phyloP scores from a whole-genome alignment of 495 filamentous ascomycete genomes.

The Aspergillus conjunctus region DNA sequence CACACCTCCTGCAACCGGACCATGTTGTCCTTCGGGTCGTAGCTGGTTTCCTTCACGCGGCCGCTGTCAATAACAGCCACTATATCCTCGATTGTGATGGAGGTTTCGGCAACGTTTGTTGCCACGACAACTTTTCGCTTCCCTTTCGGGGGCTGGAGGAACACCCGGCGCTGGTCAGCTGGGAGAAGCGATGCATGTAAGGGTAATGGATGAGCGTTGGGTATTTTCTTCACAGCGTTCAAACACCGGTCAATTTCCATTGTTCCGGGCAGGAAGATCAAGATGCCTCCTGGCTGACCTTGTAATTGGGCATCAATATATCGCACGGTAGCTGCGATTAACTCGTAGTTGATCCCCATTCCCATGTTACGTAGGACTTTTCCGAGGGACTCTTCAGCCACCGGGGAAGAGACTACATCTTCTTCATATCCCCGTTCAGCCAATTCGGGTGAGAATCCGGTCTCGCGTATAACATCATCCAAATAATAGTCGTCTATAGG shows the following conservation, averaged over 20 bases:
- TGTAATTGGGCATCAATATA: conserved; percentile 77
- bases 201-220: conserved; percentile 77
- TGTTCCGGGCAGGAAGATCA: conserved; percentile 87
- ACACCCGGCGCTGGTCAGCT: conserved; percentile 83
- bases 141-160: conserved; percentile 71
- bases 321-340: conserved; percentile 76
- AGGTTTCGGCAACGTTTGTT: conserved; percentile 97
- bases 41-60: conserved; percentile 93
- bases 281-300: conserved; percentile 74
- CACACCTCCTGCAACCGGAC: conserved; percentile 91
- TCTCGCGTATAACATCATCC: conserved; percentile 82
- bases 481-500: conserved; percentile 89
- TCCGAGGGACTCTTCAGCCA: conserved; percentile 54
- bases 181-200: conserved; percentile 91
- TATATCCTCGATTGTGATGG: conserved; percentile 96
- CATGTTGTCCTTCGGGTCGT: conserved; percentile 90
- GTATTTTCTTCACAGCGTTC: conserved; percentile 65
- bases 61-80: conserved; percentile 96
- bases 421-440: conserved; percentile 39
- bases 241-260: conserved; percentile 86
- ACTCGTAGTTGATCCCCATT: conserved; percentile 88
- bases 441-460: conserved; percentile 63
- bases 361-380: conserved; percentile 73
- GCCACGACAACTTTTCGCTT: conserved; percentile 90
- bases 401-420: conserved; percentile 37